A percentile compares a stretch with the other conserved stretches of the same genome.
Evolutionary conservation across 2,329 filamentous ascomycete species (phyloP).

Genomic region (Bipolaris cookei): DNA sequence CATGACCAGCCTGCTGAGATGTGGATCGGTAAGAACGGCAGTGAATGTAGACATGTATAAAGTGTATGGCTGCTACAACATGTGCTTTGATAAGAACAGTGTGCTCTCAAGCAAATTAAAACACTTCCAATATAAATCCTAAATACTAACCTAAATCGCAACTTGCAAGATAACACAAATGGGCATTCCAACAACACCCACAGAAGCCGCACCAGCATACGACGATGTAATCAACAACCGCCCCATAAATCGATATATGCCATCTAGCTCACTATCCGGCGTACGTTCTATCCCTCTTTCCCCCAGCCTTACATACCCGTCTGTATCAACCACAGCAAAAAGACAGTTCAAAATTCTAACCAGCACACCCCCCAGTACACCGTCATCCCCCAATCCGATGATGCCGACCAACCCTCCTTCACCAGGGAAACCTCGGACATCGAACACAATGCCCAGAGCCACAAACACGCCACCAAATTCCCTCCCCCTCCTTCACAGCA

Average conservation of each 20-base stretch:
- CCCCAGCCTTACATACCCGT: not conserved
- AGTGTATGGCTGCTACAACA: not conserved
- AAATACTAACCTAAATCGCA: not conserved
- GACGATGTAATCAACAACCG: slow-evolving; percentile 36
- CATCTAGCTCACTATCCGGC: slow-evolving; percentile 28
- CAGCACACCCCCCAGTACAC: slow-evolving; percentile 26
- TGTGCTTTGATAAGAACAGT: not conserved
- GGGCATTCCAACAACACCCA: slow-evolving; percentile 24
- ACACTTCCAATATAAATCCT: not conserved
- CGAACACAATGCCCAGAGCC: slow-evolving; percentile 26
- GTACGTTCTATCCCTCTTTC: slow-evolving; percentile 11
- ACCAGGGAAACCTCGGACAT: slow-evolving; percentile 22
- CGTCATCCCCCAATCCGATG: slow-evolving; percentile 33
- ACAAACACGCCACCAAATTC: slow-evolving; percentile 10
- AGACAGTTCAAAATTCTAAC: not conserved
- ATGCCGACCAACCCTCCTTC: not conserved
- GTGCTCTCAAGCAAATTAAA: not conserved
- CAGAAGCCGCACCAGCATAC: slow-evolving; percentile 36
- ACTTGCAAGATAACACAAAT: slow-evolving; percentile 14
- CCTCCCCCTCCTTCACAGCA: not conserved
- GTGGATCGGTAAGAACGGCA: not conserved
- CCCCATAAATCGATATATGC: slow-evolving; percentile 26
- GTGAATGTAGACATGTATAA: not conserved
- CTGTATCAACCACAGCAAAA: not conserved
- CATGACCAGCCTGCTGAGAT: not conserved